phyloP scores from a whole-genome alignment of 1,139 yeast genomes.

The Pichiaceae sp. region DNA sequence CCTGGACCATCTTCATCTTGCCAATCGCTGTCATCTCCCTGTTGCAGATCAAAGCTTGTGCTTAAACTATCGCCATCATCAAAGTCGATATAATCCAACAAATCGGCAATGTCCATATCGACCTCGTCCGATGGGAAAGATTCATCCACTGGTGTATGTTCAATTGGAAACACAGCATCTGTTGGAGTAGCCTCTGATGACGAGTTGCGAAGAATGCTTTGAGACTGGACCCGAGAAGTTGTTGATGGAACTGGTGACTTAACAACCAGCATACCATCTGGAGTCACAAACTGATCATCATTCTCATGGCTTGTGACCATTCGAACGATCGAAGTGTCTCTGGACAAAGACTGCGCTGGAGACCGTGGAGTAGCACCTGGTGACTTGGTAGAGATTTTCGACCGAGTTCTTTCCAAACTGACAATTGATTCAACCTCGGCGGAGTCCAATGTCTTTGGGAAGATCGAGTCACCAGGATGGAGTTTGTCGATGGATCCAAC shows the following conservation, averaged over 20 bases:
- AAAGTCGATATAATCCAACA: slow-evolving; percentile 58
- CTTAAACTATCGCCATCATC: slow-evolving; percentile 30
- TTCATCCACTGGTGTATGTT: not conserved
- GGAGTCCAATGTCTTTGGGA: slow-evolving; percentile 59
- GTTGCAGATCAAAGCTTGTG: slow-evolving; percentile 14
- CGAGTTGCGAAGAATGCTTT: not conserved
- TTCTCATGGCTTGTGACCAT: slow-evolving; percentile 24
- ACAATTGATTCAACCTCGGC: slow-evolving; percentile 71
- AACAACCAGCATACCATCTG: slow-evolving; percentile 32
- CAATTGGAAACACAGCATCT: no score
- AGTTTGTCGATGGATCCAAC: slow-evolving; percentile 10
- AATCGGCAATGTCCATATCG: slow-evolving; percentile 40
- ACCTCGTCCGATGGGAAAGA: slow-evolving; percentile 3
- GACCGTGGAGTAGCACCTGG: slow-evolving; percentile 10
- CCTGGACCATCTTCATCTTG: not conserved
- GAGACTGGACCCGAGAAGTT: not conserved
- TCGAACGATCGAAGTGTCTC: slow-evolving; percentile 14
- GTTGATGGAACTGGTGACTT: slow-evolving; percentile 12
- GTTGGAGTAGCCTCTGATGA: no score
- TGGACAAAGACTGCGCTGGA: not conserved
- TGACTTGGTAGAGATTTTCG: slow-evolving; percentile 40
- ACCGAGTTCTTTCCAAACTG: slow-evolving; percentile 61
- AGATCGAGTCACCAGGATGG: slow-evolving; percentile 50
- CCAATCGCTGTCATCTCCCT: not conserved
- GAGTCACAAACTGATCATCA: slow-evolving; percentile 32